These are phyloP conservation scores for Salvia rosmarinus DNA, from an alignment of 257 asterid genomes.

Conservation along the genomic window DNA sequence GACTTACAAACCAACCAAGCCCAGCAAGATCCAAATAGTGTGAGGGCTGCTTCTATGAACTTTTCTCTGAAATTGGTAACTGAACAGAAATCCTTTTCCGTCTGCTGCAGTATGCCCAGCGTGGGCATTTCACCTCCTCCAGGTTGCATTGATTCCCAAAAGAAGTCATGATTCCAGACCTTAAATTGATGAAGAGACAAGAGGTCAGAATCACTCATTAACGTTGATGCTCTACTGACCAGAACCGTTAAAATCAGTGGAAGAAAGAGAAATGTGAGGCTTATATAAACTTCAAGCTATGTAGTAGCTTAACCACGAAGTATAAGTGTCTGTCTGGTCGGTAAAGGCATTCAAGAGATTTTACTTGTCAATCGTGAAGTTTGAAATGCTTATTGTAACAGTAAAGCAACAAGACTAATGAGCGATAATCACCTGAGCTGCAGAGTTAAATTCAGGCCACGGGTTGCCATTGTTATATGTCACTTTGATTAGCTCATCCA, in stretches of 20 bases:
- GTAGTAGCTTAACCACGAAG: background rate
- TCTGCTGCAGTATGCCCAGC: conserved; percentile 74
- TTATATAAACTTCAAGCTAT: background rate
- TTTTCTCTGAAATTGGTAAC: conserved; percentile 71
- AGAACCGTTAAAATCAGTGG: conserved; percentile 1
- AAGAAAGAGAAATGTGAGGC: conserved; percentile 10
- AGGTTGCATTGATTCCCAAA: conserved; percentile 97
- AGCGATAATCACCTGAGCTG: conserved; percentile 71
- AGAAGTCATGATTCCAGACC: conserved; percentile 99
- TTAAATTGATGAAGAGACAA: conserved; percentile 35
- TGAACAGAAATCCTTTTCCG: conserved; percentile 89
- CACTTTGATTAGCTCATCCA: conserved; percentile 75
- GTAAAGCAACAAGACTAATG: background rate
- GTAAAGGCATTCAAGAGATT: background rate
- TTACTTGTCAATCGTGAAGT: background rate
- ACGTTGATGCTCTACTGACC: conserved; percentile 12
- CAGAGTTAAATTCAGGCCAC: conserved; percentile 77
- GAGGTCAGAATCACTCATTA: conserved; percentile 25
- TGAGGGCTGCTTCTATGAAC: conserved; percentile 66
- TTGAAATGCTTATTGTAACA: background rate
- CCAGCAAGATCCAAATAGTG: conserved; percentile 92
- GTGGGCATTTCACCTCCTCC: conserved; percentile 86
- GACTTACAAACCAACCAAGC: conserved; percentile 95
- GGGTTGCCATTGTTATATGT: conserved; percentile 91
- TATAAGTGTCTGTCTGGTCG: background rate